Conservation (phyloP, 306 rosid genomes). For the Vigna radiata region DNA sequence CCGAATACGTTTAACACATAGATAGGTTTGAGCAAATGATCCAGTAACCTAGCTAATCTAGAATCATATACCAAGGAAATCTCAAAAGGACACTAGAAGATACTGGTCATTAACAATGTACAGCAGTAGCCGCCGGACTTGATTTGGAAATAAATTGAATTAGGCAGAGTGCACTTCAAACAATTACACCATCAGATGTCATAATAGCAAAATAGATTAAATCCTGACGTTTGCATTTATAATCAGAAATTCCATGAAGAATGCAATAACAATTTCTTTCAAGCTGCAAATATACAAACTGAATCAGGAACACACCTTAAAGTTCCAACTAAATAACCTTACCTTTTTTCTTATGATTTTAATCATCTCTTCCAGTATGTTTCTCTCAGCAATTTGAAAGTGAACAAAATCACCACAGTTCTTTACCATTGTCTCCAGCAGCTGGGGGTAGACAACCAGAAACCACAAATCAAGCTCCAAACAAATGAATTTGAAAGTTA, state of each 20-base stretch:
- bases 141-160: constrained; percentile 17
- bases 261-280: constrained; percentile 19
- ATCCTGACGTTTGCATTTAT: not conserved
- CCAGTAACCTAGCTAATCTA: constrained; percentile 8
- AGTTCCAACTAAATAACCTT: constrained; percentile 41
- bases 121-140: not conserved
- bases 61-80: constrained; percentile 3
- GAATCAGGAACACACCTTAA: constrained; percentile 34
- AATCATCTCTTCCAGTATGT: constrained; percentile 88
- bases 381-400: constrained; percentile 90
- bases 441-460: constrained; percentile 59
- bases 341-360: constrained; percentile 97
- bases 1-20: not conserved
- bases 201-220: not conserved
- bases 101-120: constrained; percentile 26
- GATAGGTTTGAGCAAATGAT: constrained; percentile 11
- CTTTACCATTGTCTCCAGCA: constrained; percentile 98
- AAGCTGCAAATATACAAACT: constrained; percentile 35
- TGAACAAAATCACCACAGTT: constrained; percentile 94
- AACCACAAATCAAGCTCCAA: constrained; percentile 45
- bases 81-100: not conserved
- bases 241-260: not conserved
- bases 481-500: constrained; percentile 20
- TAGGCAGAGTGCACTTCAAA: not conserved
- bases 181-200: constrained; percentile 16